Conservation (phyloP, 257 asterid genomes). For the Coffea eugenioides region DNA sequence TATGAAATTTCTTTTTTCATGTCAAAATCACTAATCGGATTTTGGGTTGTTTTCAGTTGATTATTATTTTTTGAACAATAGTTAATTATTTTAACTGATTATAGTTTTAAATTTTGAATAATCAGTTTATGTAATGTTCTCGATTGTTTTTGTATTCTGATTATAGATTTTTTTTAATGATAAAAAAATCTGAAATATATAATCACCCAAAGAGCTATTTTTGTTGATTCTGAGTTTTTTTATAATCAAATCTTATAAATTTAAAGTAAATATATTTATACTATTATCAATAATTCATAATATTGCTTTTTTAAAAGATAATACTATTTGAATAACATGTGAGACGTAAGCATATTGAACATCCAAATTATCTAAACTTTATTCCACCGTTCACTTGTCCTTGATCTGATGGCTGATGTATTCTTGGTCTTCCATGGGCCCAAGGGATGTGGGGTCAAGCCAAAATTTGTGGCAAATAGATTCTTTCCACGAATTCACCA, state of each 20-base stretch:
- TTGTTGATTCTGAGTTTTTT: too few relatives aligned
- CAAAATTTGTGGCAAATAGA: not conserved
- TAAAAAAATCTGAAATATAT: too few relatives aligned
- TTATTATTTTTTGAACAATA: too few relatives aligned
- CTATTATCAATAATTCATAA: not conserved
- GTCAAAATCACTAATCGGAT: constrained; percentile 30
- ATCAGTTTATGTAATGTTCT: too few relatives aligned
- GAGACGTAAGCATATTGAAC: constrained; percentile 35
- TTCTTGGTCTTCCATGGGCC: not conserved
- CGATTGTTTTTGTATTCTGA: too few relatives aligned
- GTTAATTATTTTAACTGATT: too few relatives aligned
- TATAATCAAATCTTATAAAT: too few relatives aligned
- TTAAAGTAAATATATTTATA: too few relatives aligned
- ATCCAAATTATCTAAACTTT: constrained; percentile 16
- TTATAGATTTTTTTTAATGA: too few relatives aligned
- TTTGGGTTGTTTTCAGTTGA: too few relatives aligned
- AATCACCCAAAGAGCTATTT: too few relatives aligned
- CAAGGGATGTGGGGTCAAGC: not conserved
- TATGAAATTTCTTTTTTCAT: constrained; percentile 1
- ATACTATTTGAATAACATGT: constrained; percentile 23
- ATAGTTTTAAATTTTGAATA: too few relatives aligned
- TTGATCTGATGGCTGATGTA: not conserved
- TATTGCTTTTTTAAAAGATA: not conserved
- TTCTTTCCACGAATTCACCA: not conserved
- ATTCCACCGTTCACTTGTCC: constrained; percentile 40